These are phyloP conservation scores for Tetrahymena malaccensis DNA, from an alignment of 73 alveolate species.

Conservation along the genomic window DNA sequence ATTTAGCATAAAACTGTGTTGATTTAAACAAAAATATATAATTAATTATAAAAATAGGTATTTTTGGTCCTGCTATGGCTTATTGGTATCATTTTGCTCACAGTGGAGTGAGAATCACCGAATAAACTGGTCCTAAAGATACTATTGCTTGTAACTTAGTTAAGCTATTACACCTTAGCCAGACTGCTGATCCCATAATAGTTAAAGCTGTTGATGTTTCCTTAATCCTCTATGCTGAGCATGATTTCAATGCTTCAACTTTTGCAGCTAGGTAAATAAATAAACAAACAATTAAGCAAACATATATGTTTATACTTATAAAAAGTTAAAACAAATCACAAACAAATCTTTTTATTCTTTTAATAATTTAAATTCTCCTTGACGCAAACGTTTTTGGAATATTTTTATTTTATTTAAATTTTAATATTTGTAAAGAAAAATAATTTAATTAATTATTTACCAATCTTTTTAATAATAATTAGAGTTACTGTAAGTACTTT, in stretches of 20 bases:
- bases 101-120: conserved; percentile 44
- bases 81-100: conserved; percentile 62
- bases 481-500: conserved; percentile 59
- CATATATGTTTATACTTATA: neutral
- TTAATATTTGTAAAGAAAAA: neutral
- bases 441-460: neutral
- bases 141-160: conserved; percentile 50
- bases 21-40: neutral
- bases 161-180: conserved; percentile 35
- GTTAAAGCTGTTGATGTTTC: conserved; percentile 58
- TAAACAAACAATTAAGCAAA: neutral
- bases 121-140: conserved; percentile 44
- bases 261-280: conserved; percentile 46
- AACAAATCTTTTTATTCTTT: neutral
- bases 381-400: neutral
- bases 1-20: neutral
- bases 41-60: neutral
- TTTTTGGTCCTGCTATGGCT: conserved; percentile 55
- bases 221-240: conserved; percentile 67
- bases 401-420: neutral
- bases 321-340: neutral
- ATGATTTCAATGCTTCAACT: conserved; percentile 69
- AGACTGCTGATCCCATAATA: conserved; percentile 30
- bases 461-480: neutral
- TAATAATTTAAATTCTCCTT: neutral